Conservation (phyloP, 2,329 filamentous ascomycete species). For the Periconia sp. region DNA sequence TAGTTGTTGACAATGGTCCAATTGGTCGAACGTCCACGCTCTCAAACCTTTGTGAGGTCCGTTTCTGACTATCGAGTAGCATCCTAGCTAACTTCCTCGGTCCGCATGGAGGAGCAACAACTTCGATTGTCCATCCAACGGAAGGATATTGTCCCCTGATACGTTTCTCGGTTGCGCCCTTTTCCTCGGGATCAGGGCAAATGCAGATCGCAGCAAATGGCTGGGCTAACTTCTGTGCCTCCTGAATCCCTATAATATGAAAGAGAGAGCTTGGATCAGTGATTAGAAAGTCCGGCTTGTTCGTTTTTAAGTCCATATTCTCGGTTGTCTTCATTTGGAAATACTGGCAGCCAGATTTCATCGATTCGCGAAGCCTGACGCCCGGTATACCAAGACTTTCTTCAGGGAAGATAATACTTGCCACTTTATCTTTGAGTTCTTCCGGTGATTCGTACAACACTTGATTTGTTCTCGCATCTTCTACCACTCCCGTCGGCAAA, state of each 20-base stretch:
- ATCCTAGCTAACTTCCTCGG: slow-evolving; percentile 32
- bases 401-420: slow-evolving; percentile 29
- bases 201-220: slow-evolving; percentile 34
- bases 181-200: slow-evolving; percentile 36
- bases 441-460: slow-evolving; percentile 19
- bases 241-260: slow-evolving; percentile 21
- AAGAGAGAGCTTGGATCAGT: slow-evolving; percentile 33
- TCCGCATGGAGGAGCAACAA: slow-evolving; percentile 36
- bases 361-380: slow-evolving; percentile 30
- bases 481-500: slow-evolving; percentile 18
- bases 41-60: slow-evolving; percentile 19
- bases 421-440: slow-evolving; percentile 24
- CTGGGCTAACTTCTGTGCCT: slow-evolving; percentile 15
- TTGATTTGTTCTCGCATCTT: slow-evolving; percentile 12
- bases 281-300: slow-evolving; percentile 29
- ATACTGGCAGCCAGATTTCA: slow-evolving; percentile 29
- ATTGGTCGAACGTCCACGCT: slow-evolving; percentile 24
- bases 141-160: slow-evolving; percentile 27
- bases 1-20: too few relatives aligned
- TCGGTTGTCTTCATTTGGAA: slow-evolving; percentile 28
- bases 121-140: slow-evolving; percentile 32
- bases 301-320: slow-evolving; percentile 15
- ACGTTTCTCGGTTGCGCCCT: slow-evolving; percentile 26
- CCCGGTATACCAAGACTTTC: slow-evolving; percentile 28
- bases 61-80: slow-evolving; percentile 30